A percentile compares a stretch with the other conserved stretches of the same genome.
Evolutionary conservation across 228 moss, liverwort and hornwort species (phyloP).

Genomic region (Sphagnum magellanicum): DNA sequence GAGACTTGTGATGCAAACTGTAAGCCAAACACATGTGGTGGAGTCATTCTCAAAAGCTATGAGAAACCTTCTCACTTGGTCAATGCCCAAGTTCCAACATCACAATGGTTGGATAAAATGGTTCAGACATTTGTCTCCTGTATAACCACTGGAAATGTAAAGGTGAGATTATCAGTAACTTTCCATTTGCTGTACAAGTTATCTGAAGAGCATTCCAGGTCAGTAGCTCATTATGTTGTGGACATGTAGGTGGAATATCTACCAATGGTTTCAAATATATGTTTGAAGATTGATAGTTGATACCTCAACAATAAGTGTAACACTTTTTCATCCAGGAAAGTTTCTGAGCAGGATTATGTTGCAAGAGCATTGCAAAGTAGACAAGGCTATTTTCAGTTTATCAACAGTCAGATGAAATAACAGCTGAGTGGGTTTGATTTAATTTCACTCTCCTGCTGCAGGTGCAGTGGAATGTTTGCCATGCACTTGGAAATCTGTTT

Average conservation of each 20-base stretch:
- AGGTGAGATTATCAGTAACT: constrained; percentile 26
- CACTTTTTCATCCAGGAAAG: no score
- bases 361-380: no score
- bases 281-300: no score
- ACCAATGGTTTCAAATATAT: no score
- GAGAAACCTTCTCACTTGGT: constrained; percentile 7
- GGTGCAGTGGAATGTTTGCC: constrained; percentile 99
- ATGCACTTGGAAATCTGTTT: constrained; percentile 93
- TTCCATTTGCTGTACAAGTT: no score
- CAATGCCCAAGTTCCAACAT: constrained; percentile 24
- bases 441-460: constrained; percentile 28
- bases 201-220: no score
- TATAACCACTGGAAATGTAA: constrained; percentile 93
- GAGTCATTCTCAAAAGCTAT: constrained; percentile 7
- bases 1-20: constrained; percentile 8
- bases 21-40: constrained; percentile 2
- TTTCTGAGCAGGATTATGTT: no score
- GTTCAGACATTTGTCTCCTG: constrained; percentile 93
- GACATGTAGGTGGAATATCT: no score
- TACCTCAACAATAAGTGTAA: no score
- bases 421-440: not conserved
- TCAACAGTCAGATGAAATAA: no score
- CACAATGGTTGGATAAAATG: constrained; percentile 81
- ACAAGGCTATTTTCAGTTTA: no score
- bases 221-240: no score